Evolutionary conservation across 1,139 yeast species (phyloP).

Genomic region (Taiozyma sp.): DNA sequence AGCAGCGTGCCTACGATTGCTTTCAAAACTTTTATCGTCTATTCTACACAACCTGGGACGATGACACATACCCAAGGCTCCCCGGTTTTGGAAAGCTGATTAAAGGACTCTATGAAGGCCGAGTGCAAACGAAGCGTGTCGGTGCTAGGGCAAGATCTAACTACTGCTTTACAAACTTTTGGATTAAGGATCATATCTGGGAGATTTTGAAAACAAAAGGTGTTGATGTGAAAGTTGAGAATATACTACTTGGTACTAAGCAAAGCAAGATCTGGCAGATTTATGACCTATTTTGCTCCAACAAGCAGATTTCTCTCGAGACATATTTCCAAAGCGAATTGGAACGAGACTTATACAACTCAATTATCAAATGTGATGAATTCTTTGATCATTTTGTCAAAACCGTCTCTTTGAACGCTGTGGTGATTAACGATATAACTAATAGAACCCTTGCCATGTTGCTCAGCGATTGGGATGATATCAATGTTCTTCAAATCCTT

Average conservation of each 20-base stretch:
- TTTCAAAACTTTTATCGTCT: slow-evolving; percentile 8
- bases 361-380: background rate
- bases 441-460: background rate
- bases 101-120: slow-evolving; percentile 5
- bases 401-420: slow-evolving; percentile 1
- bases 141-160: slow-evolving; percentile 13
- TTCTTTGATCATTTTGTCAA: background rate
- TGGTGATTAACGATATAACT: background rate
- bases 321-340: background rate
- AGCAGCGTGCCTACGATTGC: slow-evolving; percentile 11
- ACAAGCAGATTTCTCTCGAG: background rate
- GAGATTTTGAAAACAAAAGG: background rate
- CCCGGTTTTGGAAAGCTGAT: slow-evolving; percentile 20
- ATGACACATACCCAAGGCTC: slow-evolving; percentile 3
- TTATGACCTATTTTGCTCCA: background rate
- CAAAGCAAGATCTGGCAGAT: background rate
- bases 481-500: slow-evolving; percentile 5
- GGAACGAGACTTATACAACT: background rate
- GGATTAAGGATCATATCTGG: slow-evolving; percentile 2
- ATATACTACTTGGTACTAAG: background rate
- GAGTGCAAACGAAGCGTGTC: slow-evolving; percentile 10
- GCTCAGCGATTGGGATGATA: slow-evolving; percentile 3
- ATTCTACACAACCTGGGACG: slow-evolving; percentile 1
- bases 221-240: background rate
- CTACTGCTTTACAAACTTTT: slow-evolving; percentile 13